phyloP scores from a whole-genome alignment of 2,329 filamentous ascomycete species.

The Talaromyces funiculosus region DNA sequence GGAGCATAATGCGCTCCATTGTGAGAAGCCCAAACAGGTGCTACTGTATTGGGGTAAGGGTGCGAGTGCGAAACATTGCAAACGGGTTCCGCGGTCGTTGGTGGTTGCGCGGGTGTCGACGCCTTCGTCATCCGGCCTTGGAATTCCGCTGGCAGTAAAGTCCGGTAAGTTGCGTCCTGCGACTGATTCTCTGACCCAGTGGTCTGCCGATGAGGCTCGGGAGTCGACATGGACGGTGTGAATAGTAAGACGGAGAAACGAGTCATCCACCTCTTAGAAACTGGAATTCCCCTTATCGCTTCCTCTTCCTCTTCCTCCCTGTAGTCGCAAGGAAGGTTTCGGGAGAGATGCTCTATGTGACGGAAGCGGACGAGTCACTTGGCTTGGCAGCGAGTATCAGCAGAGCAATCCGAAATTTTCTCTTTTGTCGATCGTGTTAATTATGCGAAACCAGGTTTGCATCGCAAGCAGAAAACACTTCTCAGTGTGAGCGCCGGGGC shows the following conservation, averaged over 20 bases:
- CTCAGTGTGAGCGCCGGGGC: not conserved
- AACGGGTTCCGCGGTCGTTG: slow-evolving; percentile 9
- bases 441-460: not conserved
- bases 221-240: slow-evolving; percentile 10
- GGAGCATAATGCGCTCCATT: slow-evolving; percentile 9
- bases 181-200: slow-evolving; percentile 11
- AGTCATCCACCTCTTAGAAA: not conserved
- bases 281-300: not conserved
- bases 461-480: not conserved
- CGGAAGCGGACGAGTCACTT: slow-evolving; percentile 3
- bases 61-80: slow-evolving; percentile 12
- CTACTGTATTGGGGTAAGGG: not conserved
- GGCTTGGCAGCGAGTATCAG: not conserved
- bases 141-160: slow-evolving; percentile 4
- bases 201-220: slow-evolving; percentile 11
- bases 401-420: not conserved
- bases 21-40: slow-evolving; percentile 6
- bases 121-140: slow-evolving; percentile 7
- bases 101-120: not conserved
- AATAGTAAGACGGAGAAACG: not conserved
- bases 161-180: slow-evolving; percentile 1
- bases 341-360: not conserved
- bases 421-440: not conserved
- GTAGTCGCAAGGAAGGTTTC: not conserved
- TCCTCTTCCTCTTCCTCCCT: not conserved